Evolutionary conservation across 306 rosid genomes (phyloP).

Genomic region (Calophaca sinica): DNA sequence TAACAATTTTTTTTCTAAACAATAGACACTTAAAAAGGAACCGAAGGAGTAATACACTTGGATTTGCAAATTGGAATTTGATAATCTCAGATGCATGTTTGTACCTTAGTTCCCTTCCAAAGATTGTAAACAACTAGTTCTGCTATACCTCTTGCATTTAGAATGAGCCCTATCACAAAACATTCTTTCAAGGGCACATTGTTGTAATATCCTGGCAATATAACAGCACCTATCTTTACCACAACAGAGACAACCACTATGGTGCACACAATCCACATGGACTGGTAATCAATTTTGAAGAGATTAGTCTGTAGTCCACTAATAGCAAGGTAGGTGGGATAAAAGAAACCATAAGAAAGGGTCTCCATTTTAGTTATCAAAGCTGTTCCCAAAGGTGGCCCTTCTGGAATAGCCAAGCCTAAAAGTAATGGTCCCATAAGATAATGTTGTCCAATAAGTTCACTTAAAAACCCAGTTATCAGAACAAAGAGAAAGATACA

Average conservation of each 20-base stretch:
- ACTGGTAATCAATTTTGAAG: conserved; percentile 38
- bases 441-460: conserved; percentile 68
- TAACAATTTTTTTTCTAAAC: too few relatives aligned
- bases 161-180: conserved; percentile 59
- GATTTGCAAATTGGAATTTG: too few relatives aligned
- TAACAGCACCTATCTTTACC: conserved; percentile 60
- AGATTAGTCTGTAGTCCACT: conserved; percentile 62
- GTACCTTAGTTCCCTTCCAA: conserved; percentile 57
- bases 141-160: conserved; percentile 67
- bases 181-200: conserved; percentile 50
- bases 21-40: too few relatives aligned
- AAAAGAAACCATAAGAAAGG: conserved; percentile 49
- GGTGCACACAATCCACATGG: conserved; percentile 34
- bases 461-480: conserved; percentile 50
- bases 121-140: conserved; percentile 61
- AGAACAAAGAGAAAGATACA: conserved; percentile 49
- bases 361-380: conserved; percentile 57
- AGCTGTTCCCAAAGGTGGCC: conserved; percentile 70
- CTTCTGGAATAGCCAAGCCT: conserved; percentile 66
- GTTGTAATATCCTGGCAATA: conserved; percentile 54
- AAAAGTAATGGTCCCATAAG: conserved; percentile 62
- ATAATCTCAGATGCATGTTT: too few relatives aligned
- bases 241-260: conserved; percentile 39
- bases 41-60: too few relatives aligned
- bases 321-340: conserved; percentile 66